These are phyloP conservation scores for Ogataea trehalophila DNA, from an alignment of 805 yeast species.

Conservation along the genomic window DNA sequence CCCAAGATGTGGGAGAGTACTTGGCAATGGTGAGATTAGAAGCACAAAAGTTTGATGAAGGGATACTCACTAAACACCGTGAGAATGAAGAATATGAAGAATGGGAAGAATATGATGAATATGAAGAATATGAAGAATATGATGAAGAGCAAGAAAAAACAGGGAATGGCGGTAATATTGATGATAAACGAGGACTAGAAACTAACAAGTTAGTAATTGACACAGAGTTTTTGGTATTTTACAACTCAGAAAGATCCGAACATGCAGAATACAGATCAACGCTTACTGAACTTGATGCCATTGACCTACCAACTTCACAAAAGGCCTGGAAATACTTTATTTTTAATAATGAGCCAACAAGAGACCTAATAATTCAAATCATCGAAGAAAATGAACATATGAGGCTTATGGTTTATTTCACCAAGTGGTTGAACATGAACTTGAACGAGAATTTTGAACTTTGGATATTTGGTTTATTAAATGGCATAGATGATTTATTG, in stretches of 20 bases:
- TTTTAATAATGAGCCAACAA: constrained; percentile 30
- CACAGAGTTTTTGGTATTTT: constrained; percentile 14
- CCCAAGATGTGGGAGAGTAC: constrained; percentile 28
- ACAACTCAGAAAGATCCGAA: constrained; percentile 8
- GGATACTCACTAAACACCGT: not conserved
- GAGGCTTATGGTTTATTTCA: constrained; percentile 36
- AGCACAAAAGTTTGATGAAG: constrained; percentile 20
- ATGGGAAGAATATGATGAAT: constrained; percentile 2
- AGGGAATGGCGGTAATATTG: constrained; percentile 1
- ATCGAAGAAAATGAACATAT: constrained; percentile 33
- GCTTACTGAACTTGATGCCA: constrained; percentile 23
- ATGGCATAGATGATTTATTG: constrained; percentile 35
- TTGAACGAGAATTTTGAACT: constrained; percentile 23
- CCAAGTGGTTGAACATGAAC: constrained; percentile 37
- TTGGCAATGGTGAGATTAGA: constrained; percentile 30
- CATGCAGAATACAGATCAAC: constrained; percentile 17
- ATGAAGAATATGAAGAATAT: not conserved
- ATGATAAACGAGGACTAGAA: not conserved
- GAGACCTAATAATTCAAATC: constrained; percentile 24
- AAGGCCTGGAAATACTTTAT: constrained; percentile 40
- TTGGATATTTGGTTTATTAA: constrained; percentile 40
- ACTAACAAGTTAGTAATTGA: not conserved
- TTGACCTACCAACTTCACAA: constrained; percentile 33
- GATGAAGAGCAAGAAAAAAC: constrained; percentile 2
- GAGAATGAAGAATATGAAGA: constrained; percentile 1